These are phyloP conservation scores for Magnolia officinalis DNA, from an alignment of 164 flowering plant species.

Conservation along the genomic window DNA sequence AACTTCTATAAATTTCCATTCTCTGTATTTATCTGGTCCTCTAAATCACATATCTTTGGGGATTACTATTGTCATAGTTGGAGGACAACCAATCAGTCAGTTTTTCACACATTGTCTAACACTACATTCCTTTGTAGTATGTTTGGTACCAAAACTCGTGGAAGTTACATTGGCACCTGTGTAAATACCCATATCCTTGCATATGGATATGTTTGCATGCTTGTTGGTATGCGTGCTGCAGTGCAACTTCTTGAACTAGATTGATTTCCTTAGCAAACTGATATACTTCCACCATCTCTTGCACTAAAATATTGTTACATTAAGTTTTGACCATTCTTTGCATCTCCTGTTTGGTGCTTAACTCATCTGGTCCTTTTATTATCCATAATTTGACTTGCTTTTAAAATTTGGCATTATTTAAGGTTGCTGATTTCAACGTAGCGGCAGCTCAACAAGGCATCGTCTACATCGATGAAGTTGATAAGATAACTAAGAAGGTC, in stretches of 20 bases:
- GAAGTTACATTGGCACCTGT: not conserved
- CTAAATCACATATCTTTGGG: too few relatives aligned
- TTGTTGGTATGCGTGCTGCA: too few relatives aligned
- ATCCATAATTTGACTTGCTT: not conserved
- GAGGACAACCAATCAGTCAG: too few relatives aligned
- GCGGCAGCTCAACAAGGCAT: conserved; percentile 99
- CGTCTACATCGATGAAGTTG: conserved; percentile 98
- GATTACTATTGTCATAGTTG: too few relatives aligned
- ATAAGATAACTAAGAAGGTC: conserved; percentile 97
- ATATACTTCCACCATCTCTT: not conserved
- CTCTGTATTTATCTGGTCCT: too few relatives aligned
- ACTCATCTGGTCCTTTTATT: not conserved
- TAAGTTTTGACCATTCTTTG: not conserved
- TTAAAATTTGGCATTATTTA: not conserved
- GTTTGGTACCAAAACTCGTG: too few relatives aligned
- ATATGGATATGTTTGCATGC: not conserved
- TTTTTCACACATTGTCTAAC: too few relatives aligned
- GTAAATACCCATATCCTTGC: not conserved
- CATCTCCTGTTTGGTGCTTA: not conserved
- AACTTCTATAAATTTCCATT: too few relatives aligned
- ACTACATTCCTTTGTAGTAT: too few relatives aligned
- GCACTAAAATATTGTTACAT: not conserved
- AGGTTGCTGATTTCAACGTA: conserved; percentile 95
- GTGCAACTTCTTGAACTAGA: not conserved
- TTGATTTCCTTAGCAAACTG: not conserved